Conservation (phyloP, 2,329 filamentous ascomycete genomes). For the Apiospora hydei region DNA sequence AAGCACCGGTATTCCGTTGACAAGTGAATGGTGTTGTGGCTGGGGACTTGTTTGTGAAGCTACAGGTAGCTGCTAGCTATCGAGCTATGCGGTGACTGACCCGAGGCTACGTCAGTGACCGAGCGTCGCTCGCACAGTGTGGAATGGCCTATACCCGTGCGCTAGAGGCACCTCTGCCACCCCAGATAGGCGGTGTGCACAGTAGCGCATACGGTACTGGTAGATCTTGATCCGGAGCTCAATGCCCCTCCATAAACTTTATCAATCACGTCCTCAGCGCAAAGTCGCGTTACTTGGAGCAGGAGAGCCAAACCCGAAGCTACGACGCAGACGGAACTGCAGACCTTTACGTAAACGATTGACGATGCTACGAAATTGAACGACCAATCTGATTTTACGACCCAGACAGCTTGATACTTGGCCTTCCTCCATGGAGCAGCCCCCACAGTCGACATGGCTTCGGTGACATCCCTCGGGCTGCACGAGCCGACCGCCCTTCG, state of each 20-base stretch:
- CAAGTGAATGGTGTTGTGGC: slow-evolving; percentile 2
- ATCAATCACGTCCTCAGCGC: not conserved
- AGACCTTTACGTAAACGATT: not conserved
- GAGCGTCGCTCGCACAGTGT: slow-evolving; percentile 11
- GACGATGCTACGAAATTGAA: slow-evolving; percentile 13
- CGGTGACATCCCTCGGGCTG: slow-evolving; percentile 87
- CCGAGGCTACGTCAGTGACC: slow-evolving; percentile 19
- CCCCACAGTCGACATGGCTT: slow-evolving; percentile 70
- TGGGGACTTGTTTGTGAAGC: slow-evolving; percentile 13
- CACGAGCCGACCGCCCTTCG: slow-evolving; percentile 86
- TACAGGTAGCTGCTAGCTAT: not conserved
- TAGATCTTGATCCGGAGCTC: not conserved
- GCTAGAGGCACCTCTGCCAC: not conserved
- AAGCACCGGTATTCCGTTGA: not conserved
- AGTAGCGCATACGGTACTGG: not conserved
- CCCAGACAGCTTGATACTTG: not conserved
- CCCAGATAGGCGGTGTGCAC: not conserved
- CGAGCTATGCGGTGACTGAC: slow-evolving; percentile 1
- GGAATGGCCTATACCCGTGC: not conserved
- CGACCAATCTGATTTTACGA: not conserved
- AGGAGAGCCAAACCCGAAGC: not conserved
- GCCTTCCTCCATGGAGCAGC: slow-evolving; percentile 32
- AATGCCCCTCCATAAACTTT: slow-evolving; percentile 13
- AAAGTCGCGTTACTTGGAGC: slow-evolving; percentile 3
- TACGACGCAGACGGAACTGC: not conserved